A percentile compares a stretch with the other conserved stretches of the same genome.
phyloP scores from a whole-genome alignment of 768 basidiomycete genomes.

The Clathrus columnatus region DNA sequence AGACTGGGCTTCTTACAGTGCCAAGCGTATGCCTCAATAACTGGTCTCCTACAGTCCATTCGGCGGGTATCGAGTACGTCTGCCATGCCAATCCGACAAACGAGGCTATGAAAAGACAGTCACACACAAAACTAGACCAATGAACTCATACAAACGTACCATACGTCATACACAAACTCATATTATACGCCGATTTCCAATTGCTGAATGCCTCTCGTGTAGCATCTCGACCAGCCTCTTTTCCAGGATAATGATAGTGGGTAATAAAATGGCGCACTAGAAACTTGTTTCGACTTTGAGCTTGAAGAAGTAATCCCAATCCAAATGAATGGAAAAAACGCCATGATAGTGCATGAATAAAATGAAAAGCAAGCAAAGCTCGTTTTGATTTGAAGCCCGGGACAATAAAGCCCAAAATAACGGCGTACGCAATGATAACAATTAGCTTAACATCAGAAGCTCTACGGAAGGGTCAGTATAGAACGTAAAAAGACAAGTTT shows the following conservation, averaged over 20 bases:
- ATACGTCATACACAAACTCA: slow-evolving; percentile 93
- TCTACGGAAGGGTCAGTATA: too few species aligned
- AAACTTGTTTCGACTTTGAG: slow-evolving; percentile 81
- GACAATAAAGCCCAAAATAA: slow-evolving; percentile 43
- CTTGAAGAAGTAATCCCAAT: slow-evolving; percentile 73
- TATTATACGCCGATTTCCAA: slow-evolving; percentile 90
- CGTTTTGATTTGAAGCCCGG: slow-evolving; percentile 42
- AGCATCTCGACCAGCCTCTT: slow-evolving; percentile 64
- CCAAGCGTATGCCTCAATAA: slow-evolving; percentile 86
- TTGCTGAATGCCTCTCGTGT: slow-evolving; percentile 91
- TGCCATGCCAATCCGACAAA: slow-evolving; percentile 83
- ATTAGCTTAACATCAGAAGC: slow-evolving; percentile 78
- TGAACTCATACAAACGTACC: slow-evolving; percentile 35
- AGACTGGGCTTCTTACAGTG: slow-evolving; percentile 42
- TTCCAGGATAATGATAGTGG: slow-evolving; percentile 80
- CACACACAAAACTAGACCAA: slow-evolving; percentile 2
- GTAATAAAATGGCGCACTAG: slow-evolving; percentile 90
- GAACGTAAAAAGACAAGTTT: slow-evolving; percentile 14
- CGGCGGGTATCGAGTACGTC: slow-evolving; percentile 70
- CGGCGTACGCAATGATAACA: slow-evolving; percentile 62
- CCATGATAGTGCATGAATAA: slow-evolving; percentile 79
- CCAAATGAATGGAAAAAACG: slow-evolving; percentile 82
- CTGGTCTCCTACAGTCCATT: slow-evolving; percentile 85
- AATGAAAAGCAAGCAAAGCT: slow-evolving; percentile 58
- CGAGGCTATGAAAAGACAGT: slow-evolving; percentile 46